Evolutionary conservation across 1,284 basidiomycete genomes (phyloP).

Genomic region (Moesziomyces parantarcticus): DNA sequence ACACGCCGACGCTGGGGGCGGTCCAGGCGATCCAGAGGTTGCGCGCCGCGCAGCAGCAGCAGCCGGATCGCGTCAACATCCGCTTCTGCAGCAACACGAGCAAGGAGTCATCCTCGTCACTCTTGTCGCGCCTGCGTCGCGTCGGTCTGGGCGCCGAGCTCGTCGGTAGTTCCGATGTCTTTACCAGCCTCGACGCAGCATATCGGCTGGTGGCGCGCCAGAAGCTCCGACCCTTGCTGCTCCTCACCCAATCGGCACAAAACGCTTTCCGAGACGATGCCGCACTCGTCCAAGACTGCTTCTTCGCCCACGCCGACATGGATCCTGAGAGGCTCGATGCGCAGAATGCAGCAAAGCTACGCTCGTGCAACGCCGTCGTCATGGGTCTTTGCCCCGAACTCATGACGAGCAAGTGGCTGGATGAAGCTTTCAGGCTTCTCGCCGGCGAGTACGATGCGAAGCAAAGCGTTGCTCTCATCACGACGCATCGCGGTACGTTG

Average conservation of each 20-base stretch:
- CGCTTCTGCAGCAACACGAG: constrained; percentile 47
- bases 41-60: constrained; percentile 12
- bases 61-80: constrained; percentile 20
- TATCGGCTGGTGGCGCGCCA: constrained; percentile 15
- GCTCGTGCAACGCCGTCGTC: constrained; percentile 32
- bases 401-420: constrained; percentile 43
- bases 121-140: constrained; percentile 25
- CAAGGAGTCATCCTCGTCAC: constrained; percentile 36
- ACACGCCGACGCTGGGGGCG: constrained; percentile 25
- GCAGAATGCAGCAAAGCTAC: constrained; percentile 12
- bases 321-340: constrained; percentile 11
- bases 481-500: constrained; percentile 45
- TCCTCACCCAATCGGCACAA: constrained; percentile 29
- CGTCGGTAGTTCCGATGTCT: constrained; percentile 21
- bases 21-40: constrained; percentile 32
- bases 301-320: constrained; percentile 20
- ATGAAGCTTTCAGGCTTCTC: constrained; percentile 36
- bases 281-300: constrained; percentile 5
- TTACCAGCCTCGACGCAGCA: constrained; percentile 40
- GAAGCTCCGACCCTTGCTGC: constrained; percentile 24
- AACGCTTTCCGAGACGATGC: constrained; percentile 12
- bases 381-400: constrained; percentile 42
- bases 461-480: constrained; percentile 24
- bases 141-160: constrained; percentile 16
- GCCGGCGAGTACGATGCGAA: constrained; percentile 25